Base-by-base conservation (phyloP, 129 eudicot species). In the Lactuca sativa region DNA sequence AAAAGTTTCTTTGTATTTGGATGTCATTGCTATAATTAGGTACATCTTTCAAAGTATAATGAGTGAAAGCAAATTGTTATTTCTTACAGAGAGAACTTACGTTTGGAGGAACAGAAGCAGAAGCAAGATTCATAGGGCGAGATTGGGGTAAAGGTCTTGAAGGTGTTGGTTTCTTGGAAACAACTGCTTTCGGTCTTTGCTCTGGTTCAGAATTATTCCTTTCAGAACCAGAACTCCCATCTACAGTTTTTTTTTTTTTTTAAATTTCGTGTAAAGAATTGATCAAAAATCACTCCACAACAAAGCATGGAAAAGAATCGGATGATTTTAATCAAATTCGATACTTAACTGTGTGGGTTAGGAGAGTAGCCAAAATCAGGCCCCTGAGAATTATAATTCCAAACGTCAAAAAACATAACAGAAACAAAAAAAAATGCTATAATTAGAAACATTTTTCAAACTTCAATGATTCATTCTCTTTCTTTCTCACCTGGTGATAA, bases 341-440 rank as follows among this genome's bases (percentile, higher is more conserved):
- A 65, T 58, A 62, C 89, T 90, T 82, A 74, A 87, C 95, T 85
- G 71, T 77, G 86, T 57, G 95, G 88, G 79, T 88, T 86, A 16
- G 89, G 98, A 53, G 96, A 92, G 71, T 92, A 86, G n/a, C 80
- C 89, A 25, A 89, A 92, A 81, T 89, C 98, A 59, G 95, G 91
- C 55, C 86, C 96, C 98, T 92, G 85, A 51, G 58, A 54, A 41
- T 40, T 56, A 77, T 21, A 64, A 21, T 59, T 21, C 32, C 66
- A 44, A 56, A 25, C 12, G 13, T 56, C 53, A 63, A 62, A 10
- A 61, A 16, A 12, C 7, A 34, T 9, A 10, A 1, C 8, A 49
- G 9, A 41, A 6, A 21, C 21, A 21, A 21, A 21, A 21, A 21
- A 21, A 21, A 21, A 21, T 21, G 21, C 21, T 21, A 21, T 21